Evolutionary conservation across 2,329 filamentous ascomycete genomes (phyloP).

Genomic region (Claviceps pusilla): DNA sequence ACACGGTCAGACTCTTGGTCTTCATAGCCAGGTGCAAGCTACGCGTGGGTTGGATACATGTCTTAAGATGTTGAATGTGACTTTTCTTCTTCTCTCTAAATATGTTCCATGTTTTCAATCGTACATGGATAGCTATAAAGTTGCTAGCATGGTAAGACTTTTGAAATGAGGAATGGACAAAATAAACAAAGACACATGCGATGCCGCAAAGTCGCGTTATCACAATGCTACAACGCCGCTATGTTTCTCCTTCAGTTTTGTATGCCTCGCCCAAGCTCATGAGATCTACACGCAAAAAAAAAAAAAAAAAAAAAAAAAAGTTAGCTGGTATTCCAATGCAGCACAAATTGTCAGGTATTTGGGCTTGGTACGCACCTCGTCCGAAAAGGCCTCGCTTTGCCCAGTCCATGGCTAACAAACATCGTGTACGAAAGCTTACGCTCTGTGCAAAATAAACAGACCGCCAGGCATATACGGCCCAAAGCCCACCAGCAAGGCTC

Average conservation of each 20-base stretch:
- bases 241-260: neutral
- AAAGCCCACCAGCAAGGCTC: conserved; percentile 65
- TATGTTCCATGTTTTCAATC: neutral
- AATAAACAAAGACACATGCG: neutral
- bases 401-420: conserved; percentile 95
- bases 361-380: conserved; percentile 50
- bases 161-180: neutral
- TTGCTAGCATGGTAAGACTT: neutral
- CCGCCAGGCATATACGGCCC: conserved; percentile 92
- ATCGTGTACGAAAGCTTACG: conserved; percentile 78
- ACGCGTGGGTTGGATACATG: neutral
- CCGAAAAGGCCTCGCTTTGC: conserved; percentile 91
- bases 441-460: conserved; percentile 96
- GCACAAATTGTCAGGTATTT: neutral
- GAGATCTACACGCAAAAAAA: conserved; percentile 23
- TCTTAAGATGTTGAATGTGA: neutral
- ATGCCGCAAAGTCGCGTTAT: neutral
- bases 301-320: too few relatives aligned
- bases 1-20: neutral
- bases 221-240: neutral
- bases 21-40: neutral
- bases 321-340: neutral
- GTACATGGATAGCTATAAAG: neutral
- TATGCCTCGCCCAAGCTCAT: conserved; percentile 31
- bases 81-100: neutral